Conservation (phyloP, 1,284 basidiomycete genomes). For the Pisolithus thermaeus region DNA sequence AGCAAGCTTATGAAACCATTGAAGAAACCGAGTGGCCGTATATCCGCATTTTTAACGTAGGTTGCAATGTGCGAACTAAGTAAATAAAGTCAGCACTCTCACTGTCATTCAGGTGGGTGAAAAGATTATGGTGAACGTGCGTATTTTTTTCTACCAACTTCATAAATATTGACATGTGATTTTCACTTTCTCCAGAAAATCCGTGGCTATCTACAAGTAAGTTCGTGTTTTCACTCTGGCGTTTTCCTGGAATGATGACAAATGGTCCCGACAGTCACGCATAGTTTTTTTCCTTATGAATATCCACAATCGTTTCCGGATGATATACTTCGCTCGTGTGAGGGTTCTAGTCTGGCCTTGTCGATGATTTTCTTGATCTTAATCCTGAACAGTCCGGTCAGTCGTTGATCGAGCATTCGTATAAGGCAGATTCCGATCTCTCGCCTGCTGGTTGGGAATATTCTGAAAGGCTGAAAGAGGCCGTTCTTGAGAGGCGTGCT, state of each 20-base stretch:
- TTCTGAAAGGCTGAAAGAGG: slow-evolving; percentile 80
- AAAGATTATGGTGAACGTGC: slow-evolving; percentile 85
- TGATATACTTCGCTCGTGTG: slow-evolving; percentile 90
- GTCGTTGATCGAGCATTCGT: slow-evolving; percentile 96
- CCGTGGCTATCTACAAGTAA: slow-evolving; percentile 80
- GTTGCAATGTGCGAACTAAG: slow-evolving; percentile 12
- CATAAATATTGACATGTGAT: background rate
- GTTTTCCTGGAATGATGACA: slow-evolving; percentile 1
- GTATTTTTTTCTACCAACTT: slow-evolving; percentile 21
- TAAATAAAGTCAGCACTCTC: background rate
- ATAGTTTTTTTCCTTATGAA: slow-evolving; percentile 98
- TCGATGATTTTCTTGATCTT: slow-evolving; percentile 2
- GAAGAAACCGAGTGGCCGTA: slow-evolving; percentile 84
- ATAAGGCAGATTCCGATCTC: slow-evolving; percentile 96
- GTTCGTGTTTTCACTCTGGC: slow-evolving; percentile 30
- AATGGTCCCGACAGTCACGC: slow-evolving; percentile 54
- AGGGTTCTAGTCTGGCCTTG: slow-evolving; percentile 21
- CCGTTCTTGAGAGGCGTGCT: slow-evolving; percentile 72
- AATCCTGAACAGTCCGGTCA: slow-evolving; percentile 67
- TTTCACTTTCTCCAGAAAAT: slow-evolving; percentile 55
- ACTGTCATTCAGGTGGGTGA: slow-evolving; percentile 67
- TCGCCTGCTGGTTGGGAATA: slow-evolving; percentile 96
- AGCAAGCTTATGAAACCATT: slow-evolving; percentile 84
- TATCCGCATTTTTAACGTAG: slow-evolving; percentile 92
- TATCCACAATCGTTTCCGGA: slow-evolving; percentile 88